phyloP scores from a whole-genome alignment of 306 rosid species.

The Cicer cuneatum region DNA sequence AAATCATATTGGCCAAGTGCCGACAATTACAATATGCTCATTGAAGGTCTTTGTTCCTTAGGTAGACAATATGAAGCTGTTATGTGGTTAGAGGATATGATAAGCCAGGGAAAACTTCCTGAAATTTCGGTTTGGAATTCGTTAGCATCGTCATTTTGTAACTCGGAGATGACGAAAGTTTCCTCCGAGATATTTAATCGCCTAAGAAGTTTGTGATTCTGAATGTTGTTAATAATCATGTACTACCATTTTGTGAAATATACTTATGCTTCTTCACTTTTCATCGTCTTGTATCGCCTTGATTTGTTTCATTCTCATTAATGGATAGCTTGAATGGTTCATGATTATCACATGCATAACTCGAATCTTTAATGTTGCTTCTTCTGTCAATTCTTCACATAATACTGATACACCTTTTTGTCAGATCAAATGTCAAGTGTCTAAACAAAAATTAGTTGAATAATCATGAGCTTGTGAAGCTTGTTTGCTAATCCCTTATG shows the following conservation, averaged over 20 bases:
- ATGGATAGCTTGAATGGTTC: no score
- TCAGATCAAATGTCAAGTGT: no score
- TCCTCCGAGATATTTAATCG: slow-evolving; percentile 41
- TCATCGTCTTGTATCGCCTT: no score
- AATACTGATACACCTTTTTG: no score
- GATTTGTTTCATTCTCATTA: no score
- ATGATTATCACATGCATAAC: neutral
- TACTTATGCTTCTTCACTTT: slow-evolving; percentile 8
- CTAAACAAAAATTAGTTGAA: no score
- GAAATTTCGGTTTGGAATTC: slow-evolving; percentile 52
- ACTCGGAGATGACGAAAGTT: slow-evolving; percentile 33
- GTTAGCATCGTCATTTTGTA: slow-evolving; percentile 49
- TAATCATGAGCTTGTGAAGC: no score
- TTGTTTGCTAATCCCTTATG: no score
- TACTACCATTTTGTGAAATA: neutral
- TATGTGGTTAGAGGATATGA: slow-evolving; percentile 66
- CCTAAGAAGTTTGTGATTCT: slow-evolving; percentile 47
- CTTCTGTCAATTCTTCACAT: no score
- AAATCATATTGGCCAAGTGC: slow-evolving; percentile 59
- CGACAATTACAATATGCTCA: slow-evolving; percentile 51
- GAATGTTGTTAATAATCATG: slow-evolving; percentile 3
- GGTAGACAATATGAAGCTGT: slow-evolving; percentile 62
- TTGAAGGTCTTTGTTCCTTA: slow-evolving; percentile 55
- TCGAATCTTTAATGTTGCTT: no score
- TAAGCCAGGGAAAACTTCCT: slow-evolving; percentile 61